phyloP scores from a whole-genome alignment of 768 basidiomycete species.

The Kondoa malvinella region DNA sequence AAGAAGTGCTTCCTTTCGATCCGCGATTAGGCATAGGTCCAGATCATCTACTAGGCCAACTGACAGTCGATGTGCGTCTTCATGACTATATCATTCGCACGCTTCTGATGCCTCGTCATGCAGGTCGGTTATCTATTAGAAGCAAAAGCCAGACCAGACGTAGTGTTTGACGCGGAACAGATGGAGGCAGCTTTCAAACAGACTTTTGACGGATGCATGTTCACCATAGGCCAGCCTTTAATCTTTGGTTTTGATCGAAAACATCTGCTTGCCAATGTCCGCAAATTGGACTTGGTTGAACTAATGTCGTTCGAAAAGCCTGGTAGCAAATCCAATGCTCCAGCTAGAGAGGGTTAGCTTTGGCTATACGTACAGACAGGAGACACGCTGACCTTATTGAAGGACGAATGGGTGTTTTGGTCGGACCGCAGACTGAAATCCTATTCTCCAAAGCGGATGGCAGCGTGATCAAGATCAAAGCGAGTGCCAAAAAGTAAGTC shows the following conservation, averaged over 20 bases:
- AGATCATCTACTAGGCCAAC: constrained; percentile 49
- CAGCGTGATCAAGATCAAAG: constrained; percentile 73
- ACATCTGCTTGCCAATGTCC: constrained; percentile 55
- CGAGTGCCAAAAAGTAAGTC: constrained; percentile 71
- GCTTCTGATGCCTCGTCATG: background rate
- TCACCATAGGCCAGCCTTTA: constrained; percentile 51
- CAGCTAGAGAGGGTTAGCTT: too few relatives aligned
- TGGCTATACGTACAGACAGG: too few relatives aligned
- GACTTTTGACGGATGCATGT: constrained; percentile 54
- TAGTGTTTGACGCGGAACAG: constrained; percentile 74
- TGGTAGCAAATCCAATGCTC: constrained; percentile 30
- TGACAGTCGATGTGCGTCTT: constrained; percentile 51
- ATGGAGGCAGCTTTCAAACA: constrained; percentile 57
- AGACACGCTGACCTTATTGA: background rate
- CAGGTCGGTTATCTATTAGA: constrained; percentile 33
- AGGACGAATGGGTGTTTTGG: constrained; percentile 29
- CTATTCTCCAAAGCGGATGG: constrained; percentile 67
- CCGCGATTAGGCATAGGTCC: constrained; percentile 31
- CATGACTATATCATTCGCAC: background rate
- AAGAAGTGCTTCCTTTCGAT: constrained; percentile 50
- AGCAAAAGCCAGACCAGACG: constrained; percentile 33
- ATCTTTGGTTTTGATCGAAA: constrained; percentile 80
- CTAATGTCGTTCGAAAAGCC: constrained; percentile 41
- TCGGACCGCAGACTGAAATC: constrained; percentile 84
- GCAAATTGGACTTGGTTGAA: constrained; percentile 45